Evolutionary conservation across 2,329 filamentous ascomycete species (phyloP), one percentile per base, ranked within the genome.

Genomic region (Fusarium subglutinans): DNA sequence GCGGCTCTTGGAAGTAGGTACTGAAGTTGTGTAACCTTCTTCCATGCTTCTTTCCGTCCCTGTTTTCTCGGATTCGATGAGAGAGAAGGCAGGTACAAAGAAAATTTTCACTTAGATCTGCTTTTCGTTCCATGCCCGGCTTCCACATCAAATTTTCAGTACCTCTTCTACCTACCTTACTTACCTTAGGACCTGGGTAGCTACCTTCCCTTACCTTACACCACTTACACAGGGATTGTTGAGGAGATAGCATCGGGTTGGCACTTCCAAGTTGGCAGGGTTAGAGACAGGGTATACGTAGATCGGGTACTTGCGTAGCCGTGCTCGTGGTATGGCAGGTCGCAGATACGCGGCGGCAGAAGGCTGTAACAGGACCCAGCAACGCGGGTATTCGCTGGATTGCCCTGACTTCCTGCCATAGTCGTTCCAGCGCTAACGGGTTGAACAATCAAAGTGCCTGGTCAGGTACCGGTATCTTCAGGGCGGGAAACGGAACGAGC

Each of bases 261-360:
- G 48, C 33, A 44, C 40, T 35, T 37, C 48, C 48, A 53, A 15
- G 30, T 26, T 61, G 41, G 17, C 45, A 53, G 37, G 44, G 63
- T 43, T 47, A 28, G 28, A 41, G 56, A 45, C 45, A 66, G 37
- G 44, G 37, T 44, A 50, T 40, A 38, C 38, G 48, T 63, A 58
- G 66, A 70, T 70, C 66, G 67, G 67, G 28, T 60, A 55, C 66
- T 47, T 70, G 59, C 66, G 54, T 66, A 63, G 38, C 63, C 53
- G 63, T 67, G 30, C 53, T 56, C 41, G 43, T 66, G 53, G 67
- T 22, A 70, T 66, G 53, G 67, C 24, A 70, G 48, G 59, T 70
- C 48, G 66, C 66, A 70, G 67, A 70, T 70, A 70, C 66, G 53
- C 56, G 44, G 37, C 66, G 51, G 57, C 38, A 69, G 51, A 47